A percentile compares a stretch with the other conserved stretches of the same genome.
Conservation (phyloP, 2,329 filamentous ascomycete genomes). For the Tolypocladium guangdongense region DNA sequence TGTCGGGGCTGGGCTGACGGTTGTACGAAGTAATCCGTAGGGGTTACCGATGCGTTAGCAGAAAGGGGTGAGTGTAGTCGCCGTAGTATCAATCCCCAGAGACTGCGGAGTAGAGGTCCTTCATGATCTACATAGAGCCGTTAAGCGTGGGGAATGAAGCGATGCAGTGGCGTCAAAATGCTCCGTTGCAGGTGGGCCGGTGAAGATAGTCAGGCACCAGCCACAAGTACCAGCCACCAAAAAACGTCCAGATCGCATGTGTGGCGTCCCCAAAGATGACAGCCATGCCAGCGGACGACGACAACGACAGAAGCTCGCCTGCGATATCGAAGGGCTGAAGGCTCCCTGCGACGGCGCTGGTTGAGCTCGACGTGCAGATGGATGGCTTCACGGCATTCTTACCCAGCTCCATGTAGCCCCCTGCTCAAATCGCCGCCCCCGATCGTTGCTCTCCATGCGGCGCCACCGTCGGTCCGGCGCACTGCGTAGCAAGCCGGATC, state of each 20-base stretch:
- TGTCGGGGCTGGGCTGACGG: not conserved
- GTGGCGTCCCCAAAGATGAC: not conserved
- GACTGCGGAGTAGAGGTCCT: too few species aligned
- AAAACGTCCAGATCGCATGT: not conserved
- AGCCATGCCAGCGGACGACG: not conserved
- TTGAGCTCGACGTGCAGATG: not conserved
- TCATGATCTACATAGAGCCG: not conserved
- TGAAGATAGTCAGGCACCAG: not conserved
- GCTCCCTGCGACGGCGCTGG: not conserved
- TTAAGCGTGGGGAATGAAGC: not conserved
- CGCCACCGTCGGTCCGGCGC: not conserved
- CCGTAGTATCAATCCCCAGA: too few species aligned
- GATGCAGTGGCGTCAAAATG: too few species aligned
- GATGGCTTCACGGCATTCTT: conserved; percentile 7
- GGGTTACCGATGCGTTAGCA: not conserved
- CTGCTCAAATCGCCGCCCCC: not conserved
- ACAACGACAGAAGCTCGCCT: not conserved
- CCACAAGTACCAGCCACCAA: not conserved
- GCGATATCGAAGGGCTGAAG: not conserved
- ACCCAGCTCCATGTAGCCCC: not conserved
- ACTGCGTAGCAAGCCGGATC: conserved; percentile 2
- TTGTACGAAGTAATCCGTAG: not conserved
- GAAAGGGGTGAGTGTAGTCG: not conserved
- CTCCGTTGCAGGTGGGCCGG: not conserved
- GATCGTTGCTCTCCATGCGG: not conserved